Percentiles rank a stretch among this genome's conserved stretches.
Conservation (phyloP, 108 stramenopile genomes). For the Mediolabrus comicus region DNA sequence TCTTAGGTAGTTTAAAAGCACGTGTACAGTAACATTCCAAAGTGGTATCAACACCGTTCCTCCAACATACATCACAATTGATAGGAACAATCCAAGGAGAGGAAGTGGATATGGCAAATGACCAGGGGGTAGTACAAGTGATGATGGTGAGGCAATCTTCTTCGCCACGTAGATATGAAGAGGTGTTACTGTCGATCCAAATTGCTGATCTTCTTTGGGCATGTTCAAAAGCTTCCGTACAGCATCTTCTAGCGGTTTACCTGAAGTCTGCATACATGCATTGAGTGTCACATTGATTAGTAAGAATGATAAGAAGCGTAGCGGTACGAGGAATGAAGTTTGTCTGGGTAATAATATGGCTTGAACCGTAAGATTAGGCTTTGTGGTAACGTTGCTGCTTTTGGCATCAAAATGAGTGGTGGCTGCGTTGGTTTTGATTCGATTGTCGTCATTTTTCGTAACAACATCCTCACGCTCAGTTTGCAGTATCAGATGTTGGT, state of each 20-base stretch:
- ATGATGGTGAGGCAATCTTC: slow-evolving; percentile 28
- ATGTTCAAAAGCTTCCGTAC: slow-evolving; percentile 40
- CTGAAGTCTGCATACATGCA: slow-evolving; percentile 47
- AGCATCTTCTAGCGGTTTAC: slow-evolving; percentile 46
- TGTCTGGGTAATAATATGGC: slow-evolving; percentile 39
- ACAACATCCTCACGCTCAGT: not conserved
- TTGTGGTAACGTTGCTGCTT: not conserved
- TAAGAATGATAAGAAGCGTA: slow-evolving; percentile 20
- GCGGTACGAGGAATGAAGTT: slow-evolving; percentile 17
- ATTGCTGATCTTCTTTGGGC: not conserved
- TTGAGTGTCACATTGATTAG: slow-evolving; percentile 19
- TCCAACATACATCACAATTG: slow-evolving; percentile 34
- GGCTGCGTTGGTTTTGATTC: not conserved
- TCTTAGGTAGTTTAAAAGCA: slow-evolving; percentile 40
- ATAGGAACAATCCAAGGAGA: slow-evolving; percentile 41
- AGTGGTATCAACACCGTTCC: slow-evolving; percentile 49
- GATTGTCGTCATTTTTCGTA: not conserved
- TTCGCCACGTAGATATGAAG: slow-evolving; percentile 50
- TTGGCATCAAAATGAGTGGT: not conserved
- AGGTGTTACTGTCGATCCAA: slow-evolving; percentile 20
- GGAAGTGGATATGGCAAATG: slow-evolving; percentile 51
- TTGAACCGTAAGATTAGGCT: slow-evolving; percentile 25
- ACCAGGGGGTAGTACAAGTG: slow-evolving; percentile 41
- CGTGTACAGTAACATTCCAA: slow-evolving; percentile 45
- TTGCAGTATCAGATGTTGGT: no score